Base-by-base conservation (phyloP, 495 filamentous ascomycete species). In the Parathielavia appendiculata region DNA sequence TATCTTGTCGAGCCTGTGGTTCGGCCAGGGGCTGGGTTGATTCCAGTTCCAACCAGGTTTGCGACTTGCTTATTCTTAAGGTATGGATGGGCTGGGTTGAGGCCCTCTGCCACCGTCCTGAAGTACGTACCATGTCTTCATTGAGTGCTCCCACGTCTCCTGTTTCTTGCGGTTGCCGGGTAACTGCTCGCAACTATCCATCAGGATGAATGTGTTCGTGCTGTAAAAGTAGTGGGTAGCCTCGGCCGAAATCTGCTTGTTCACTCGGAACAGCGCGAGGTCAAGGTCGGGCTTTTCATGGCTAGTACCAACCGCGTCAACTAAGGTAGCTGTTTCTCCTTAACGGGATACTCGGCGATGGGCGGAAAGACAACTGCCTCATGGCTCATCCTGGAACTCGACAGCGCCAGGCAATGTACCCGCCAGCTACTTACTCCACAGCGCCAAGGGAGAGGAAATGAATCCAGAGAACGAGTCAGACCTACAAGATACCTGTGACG, bases 131-230 rank as follows among this genome's bases (percentile, higher is more conserved):
- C 30, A 50, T 2, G 4, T 19, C 20, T 1, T 9, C 11, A 13
- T 53, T 51, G 23, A 57, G 36, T 46, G 20, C 3, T 9, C 35
- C 1, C 35, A 2, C 26, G 26, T 30, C 26, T 30, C n/a, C 5
- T 13, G 5, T 34, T 59, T 44, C 22, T 43, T 17, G 30, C 22
- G 9, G 0, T 57, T 45, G 16, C 41, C 44, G 8, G 35, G 12
- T 39, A 53, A 30, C 49, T 40, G 35, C 26, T 62, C 63, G 45
- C 63, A 62, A 22, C 9, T 52, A 57, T 66, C 63, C 20, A 66
- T 54, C 16, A 66, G 57, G 46, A 43, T 22, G 22, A 66, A 66
- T 14, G 61, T 61, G 60, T 66, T 66, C 12, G 4, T 51, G 45
- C 50, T 54, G 51, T 63, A 66, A 1, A 66, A 48, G 30, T 51